Percentiles rank a stretch among this genome's conserved stretches.
phyloP scores from a whole-genome alignment of 2,329 filamentous ascomycete species.

The Botrytis hyacinthi region DNA sequence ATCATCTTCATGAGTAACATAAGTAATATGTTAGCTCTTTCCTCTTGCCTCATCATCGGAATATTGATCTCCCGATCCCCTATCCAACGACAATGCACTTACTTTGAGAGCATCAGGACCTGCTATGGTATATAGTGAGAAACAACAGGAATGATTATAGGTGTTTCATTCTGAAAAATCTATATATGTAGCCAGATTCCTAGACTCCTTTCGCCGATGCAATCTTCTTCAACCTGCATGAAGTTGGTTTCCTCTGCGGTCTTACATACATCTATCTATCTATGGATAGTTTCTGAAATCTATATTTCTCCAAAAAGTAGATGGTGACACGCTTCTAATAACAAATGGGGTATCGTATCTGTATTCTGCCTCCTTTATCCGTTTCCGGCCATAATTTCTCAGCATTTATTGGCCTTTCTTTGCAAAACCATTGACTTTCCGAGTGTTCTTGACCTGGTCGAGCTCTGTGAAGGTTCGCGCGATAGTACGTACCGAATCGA shows the following conservation, averaged over 20 bases:
- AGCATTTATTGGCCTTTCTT: conserved; percentile 15
- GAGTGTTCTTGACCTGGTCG: conserved; percentile 30
- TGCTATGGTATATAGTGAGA: neutral
- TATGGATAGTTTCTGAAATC: neutral
- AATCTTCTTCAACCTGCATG: conserved; percentile 1
- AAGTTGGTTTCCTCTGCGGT: neutral
- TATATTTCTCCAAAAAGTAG: neutral
- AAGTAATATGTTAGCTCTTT: neutral
- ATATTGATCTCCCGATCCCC: neutral
- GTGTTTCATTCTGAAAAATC: neutral
- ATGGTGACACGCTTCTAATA: neutral
- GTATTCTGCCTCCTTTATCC: neutral
- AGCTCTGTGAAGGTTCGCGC: conserved; percentile 41
- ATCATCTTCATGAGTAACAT: neutral
- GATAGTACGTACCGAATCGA: conserved; percentile 40
- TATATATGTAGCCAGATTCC: neutral
- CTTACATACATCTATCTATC: neutral
- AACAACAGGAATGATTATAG: neutral
- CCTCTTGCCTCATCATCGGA: neutral
- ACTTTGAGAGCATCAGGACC: neutral
- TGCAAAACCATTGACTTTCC: neutral
- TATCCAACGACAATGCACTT: neutral
- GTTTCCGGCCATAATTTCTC: neutral
- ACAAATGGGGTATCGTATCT: neutral
- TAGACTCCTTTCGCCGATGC: neutral